These are phyloP conservation scores for Theobroma grandiflorum DNA, from an alignment of 441 rosid genomes.

Conservation along the genomic window DNA sequence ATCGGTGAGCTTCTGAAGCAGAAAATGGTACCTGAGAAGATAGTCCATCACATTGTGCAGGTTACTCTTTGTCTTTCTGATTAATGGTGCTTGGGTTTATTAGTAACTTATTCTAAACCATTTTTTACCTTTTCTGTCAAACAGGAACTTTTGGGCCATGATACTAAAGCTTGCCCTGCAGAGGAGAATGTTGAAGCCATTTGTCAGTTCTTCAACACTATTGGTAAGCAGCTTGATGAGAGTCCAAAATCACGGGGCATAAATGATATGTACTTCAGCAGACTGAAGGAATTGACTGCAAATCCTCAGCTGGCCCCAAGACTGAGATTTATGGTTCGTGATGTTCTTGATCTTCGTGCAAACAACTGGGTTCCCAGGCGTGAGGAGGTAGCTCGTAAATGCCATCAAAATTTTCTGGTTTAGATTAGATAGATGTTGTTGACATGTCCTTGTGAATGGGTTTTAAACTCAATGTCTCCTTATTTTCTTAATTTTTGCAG, in stretches of 20 bases:
- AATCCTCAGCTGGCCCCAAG: slow-evolving; percentile 76
- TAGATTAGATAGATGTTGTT: slow-evolving; percentile 7
- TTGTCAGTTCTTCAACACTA: slow-evolving; percentile 81
- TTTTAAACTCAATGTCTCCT: slow-evolving; percentile 14
- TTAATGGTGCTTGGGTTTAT: slow-evolving; percentile 15
- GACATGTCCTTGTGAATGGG: neutral
- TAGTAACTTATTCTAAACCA: neutral
- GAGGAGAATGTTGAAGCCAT: slow-evolving; percentile 93
- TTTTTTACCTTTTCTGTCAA: slow-evolving; percentile 22
- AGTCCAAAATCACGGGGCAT: slow-evolving; percentile 64
- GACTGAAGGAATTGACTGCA: slow-evolving; percentile 68
- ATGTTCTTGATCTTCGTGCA: slow-evolving; percentile 77
- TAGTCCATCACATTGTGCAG: slow-evolving; percentile 83
- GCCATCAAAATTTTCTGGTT: neutral
- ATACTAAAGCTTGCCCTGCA: slow-evolving; percentile 62
- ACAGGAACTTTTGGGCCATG: slow-evolving; percentile 85
- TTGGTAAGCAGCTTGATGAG: slow-evolving; percentile 92
- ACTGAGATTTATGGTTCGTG: slow-evolving; percentile 77
- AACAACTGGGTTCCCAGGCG: slow-evolving; percentile 92
- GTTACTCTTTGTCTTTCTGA: slow-evolving; percentile 40
- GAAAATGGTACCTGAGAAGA: slow-evolving; percentile 88
- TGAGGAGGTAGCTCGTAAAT: slow-evolving; percentile 68
- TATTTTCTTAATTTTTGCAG: slow-evolving; percentile 45
- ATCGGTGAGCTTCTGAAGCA: slow-evolving; percentile 96
- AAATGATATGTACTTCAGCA: slow-evolving; percentile 66